Percentiles rank a stretch among this genome's conserved stretches.
Conservation (phyloP, 495 filamentous ascomycete genomes). For the Penicillium bialowiezense region DNA sequence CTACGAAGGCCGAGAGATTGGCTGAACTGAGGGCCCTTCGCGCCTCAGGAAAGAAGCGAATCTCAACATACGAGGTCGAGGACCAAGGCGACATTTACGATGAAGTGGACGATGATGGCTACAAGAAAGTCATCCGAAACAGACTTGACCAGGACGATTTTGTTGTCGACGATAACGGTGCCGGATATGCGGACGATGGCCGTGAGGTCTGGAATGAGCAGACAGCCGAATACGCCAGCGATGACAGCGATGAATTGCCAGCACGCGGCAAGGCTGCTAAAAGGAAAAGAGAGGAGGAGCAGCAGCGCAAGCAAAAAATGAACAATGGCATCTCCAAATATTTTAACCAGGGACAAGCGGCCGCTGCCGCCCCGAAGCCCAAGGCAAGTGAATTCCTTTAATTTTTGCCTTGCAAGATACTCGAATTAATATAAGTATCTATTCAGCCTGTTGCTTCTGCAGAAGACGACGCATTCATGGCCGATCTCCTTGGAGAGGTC, state of each 20-base stretch:
- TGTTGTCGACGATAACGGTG: slow-evolving; percentile 91
- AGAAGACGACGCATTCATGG: slow-evolving; percentile 84
- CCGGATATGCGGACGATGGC: slow-evolving; percentile 93
- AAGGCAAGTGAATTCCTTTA: slow-evolving; percentile 57
- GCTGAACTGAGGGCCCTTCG: slow-evolving; percentile 83
- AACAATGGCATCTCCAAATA: slow-evolving; percentile 92
- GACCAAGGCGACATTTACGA: slow-evolving; percentile 87
- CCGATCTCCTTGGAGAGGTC: slow-evolving; percentile 81
- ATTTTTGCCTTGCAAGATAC: neutral
- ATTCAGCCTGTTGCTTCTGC: slow-evolving; percentile 57
- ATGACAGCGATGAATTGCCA: slow-evolving; percentile 64
- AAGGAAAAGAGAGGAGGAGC: slow-evolving; percentile 85
- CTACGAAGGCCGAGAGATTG: slow-evolving; percentile 46
- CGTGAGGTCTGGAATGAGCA: slow-evolving; percentile 92
- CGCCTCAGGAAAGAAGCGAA: slow-evolving; percentile 83
- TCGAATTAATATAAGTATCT: slow-evolving; percentile 2
- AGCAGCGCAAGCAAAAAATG: slow-evolving; percentile 78
- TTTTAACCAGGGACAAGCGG: slow-evolving; percentile 69
- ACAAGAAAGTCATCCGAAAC: slow-evolving; percentile 90
- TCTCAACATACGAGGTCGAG: slow-evolving; percentile 84
- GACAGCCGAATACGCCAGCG: slow-evolving; percentile 53
- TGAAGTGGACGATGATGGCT: slow-evolving; percentile 94
- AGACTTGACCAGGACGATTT: slow-evolving; percentile 95
- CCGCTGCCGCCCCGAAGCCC: slow-evolving; percentile 65
- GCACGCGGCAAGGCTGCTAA: slow-evolving; percentile 72